These are phyloP conservation scores for Eurotiales sp. DNA, from an alignment of 2,329 filamentous ascomycete genomes.

Conservation along the genomic window DNA sequence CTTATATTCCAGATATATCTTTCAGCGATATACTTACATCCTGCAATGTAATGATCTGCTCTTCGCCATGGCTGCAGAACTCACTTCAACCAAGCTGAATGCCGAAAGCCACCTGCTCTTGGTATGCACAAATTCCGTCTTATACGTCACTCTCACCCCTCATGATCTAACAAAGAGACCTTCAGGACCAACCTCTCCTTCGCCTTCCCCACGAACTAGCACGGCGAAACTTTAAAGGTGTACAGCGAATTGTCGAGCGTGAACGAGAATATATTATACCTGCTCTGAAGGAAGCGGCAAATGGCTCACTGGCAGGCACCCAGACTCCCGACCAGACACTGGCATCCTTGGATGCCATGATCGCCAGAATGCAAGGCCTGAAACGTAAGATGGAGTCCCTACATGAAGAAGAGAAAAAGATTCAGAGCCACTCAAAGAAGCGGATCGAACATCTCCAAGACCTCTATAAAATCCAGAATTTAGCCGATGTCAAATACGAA, in stretches of 20 bases:
- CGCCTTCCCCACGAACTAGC: constrained; percentile 89
- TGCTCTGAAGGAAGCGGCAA: constrained; percentile 51
- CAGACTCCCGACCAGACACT: constrained; percentile 68
- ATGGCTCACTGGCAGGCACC: constrained; percentile 62
- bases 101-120: constrained; percentile 49
- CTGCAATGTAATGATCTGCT: neutral
- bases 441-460: constrained; percentile 77
- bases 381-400: constrained; percentile 80
- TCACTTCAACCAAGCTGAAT: constrained; percentile 47
- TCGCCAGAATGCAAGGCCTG: constrained; percentile 75
- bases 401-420: constrained; percentile 72
- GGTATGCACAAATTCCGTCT: constrained; percentile 27
- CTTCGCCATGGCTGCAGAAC: constrained; percentile 38
- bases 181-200: constrained; percentile 86
- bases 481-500: constrained; percentile 93
- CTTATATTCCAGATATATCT: neutral
- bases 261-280: constrained; percentile 46
- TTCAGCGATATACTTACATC: neutral
- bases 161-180: constrained; percentile 11
- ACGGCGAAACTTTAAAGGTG: constrained; percentile 87
- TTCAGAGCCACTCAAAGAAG: constrained; percentile 72
- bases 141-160: constrained; percentile 12
- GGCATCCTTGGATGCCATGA: constrained; percentile 76
- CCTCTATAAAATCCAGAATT: constrained; percentile 71
- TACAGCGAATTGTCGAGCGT: constrained; percentile 48